Base-by-base conservation (phyloP, 2,329 filamentous ascomycete species). In the Dactylellina haptotyla region DNA sequence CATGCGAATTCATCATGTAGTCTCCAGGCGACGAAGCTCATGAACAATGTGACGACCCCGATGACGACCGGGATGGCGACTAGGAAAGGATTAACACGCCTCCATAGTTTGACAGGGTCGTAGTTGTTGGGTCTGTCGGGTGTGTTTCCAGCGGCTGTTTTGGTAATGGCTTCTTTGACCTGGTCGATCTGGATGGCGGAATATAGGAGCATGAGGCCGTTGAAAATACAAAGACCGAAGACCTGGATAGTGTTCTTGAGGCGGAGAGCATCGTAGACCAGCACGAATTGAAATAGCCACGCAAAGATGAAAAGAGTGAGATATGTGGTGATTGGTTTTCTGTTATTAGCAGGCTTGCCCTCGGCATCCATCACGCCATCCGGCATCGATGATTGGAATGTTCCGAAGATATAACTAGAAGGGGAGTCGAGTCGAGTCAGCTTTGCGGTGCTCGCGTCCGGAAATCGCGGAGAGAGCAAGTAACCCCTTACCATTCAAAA, bases 191-290 rank as follows among this genome's bases (percentile, higher is more conserved):
- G 94, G 66, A 98, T 92, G 30, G 91, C 89, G 2, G 94, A 93
- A 80, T 99, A 99, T 75, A 98, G 88, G 79, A 98, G 86, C 77
- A 99, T 87, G 41, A 92, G 94, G 30, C 95, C 82, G 81, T 99
- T 98, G 83, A 95, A 95, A 67, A 96, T 83, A 82, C 94, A 97
- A 28, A 99, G 86, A 46, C 95, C 95, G 77, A 99, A 98, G 80
- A 98, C 86, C 81, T 99, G 95, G 84, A 99, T 99, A 9, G 95
- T 99, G 83, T 99, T 99, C 82, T 97, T 97, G 80, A 94, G 85
- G 75, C 93, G 89, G 69, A 99, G 85, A 14, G 94, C 95, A 83
- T 99, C 95, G 86, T 93, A 98, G 10, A 95, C 91, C 59, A 99
- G 85, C 26, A 96, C 83, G 30, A 98, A 83, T 80, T 97, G 89